Evolutionary conservation across 2,329 filamentous ascomycete species (phyloP).

Genomic region (Drechslerella coelobrocha): DNA sequence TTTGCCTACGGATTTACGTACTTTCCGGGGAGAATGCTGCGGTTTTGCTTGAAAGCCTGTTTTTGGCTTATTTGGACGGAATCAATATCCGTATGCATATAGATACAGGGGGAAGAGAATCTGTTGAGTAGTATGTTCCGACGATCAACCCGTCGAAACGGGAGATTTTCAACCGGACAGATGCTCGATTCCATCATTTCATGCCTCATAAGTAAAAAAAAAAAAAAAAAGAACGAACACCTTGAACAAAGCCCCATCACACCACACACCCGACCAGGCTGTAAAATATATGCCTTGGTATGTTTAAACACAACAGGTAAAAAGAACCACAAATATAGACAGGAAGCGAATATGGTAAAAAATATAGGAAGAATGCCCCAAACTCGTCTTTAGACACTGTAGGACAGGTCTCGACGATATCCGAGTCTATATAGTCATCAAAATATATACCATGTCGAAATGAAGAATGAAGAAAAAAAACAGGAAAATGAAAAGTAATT

Average conservation of each 20-base stretch:
- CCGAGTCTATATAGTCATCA: too few species aligned
- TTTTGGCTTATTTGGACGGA: too few species aligned
- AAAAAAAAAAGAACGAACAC: conserved; percentile 3
- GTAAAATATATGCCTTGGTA: conserved; percentile 1
- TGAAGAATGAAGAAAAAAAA: not conserved
- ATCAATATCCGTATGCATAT: too few species aligned
- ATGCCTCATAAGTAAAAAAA: conserved; percentile 1
- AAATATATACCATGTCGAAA: too few species aligned
- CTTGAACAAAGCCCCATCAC: not conserved
- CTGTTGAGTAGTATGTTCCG: too few species aligned
- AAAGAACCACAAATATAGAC: conserved; percentile 31
- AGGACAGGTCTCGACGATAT: too few species aligned
- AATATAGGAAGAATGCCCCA: not conserved
- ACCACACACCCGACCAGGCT: not conserved
- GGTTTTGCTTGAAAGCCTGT: too few species aligned
- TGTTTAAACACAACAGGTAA: not conserved
- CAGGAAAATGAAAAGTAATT: not conserved
- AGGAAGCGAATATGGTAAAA: conserved; percentile 40
- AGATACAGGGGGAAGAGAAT: too few species aligned
- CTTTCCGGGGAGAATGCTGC: too few species aligned
- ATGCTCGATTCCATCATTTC: not conserved
- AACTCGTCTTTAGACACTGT: conserved; percentile 1
- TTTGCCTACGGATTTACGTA: too few species aligned
- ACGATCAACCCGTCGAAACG: too few species aligned
- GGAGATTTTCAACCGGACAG: too few species aligned